phyloP scores from a whole-genome alignment of 257 asterid species.

The Petunia secreta region DNA sequence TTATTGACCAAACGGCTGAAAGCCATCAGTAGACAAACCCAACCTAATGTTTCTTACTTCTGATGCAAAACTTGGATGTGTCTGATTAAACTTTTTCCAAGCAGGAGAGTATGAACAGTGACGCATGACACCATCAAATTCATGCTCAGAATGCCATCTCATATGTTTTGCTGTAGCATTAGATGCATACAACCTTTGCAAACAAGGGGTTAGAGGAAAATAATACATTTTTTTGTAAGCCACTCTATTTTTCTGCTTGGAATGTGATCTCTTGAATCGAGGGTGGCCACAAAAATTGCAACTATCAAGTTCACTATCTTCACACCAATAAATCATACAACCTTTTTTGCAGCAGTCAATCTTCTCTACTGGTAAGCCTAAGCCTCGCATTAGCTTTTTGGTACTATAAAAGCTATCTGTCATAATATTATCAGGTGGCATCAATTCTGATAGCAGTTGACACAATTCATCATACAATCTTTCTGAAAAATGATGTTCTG shows the following conservation, averaged over 20 bases:
- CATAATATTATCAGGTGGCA: no score
- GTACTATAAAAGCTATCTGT: no score
- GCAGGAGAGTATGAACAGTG: background rate
- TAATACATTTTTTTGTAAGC: background rate
- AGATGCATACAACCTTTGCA: conserved; percentile 15
- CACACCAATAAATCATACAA: background rate
- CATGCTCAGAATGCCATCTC: background rate
- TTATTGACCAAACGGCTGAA: background rate
- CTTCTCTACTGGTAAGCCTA: no score
- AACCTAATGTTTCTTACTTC: background rate
- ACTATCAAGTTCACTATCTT: background rate
- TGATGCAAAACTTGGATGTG: background rate
- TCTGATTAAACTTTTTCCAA: conserved; percentile 10
- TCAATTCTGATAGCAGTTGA: no score
- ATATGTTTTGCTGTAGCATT: background rate
- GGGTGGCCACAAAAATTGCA: background rate
- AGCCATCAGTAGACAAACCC: background rate
- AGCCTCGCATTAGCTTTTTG: no score
- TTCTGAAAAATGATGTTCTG: no score
- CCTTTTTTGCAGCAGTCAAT: no score
- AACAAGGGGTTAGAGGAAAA: conserved; percentile 1
- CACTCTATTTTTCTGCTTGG: background rate
- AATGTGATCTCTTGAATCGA: background rate
- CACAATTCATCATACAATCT: no score
- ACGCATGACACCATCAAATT: background rate